Conservation (phyloP, 768 basidiomycete genomes). For the Fistulinella prunicolor region DNA sequence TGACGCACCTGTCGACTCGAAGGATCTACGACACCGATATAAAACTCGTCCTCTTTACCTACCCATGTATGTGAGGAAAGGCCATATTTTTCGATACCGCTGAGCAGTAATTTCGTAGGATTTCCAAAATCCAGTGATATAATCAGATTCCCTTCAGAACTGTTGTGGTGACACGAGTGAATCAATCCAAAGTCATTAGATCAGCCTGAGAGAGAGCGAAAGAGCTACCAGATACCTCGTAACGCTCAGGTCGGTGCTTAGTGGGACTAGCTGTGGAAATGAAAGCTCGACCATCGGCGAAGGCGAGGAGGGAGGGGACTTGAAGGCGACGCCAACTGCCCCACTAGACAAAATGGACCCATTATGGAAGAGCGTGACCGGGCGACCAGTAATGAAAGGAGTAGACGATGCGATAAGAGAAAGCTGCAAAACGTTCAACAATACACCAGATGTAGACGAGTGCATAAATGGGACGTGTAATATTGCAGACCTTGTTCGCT, state of each 20-base stretch:
- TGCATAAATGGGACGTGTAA: not conserved
- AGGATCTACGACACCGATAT: slow-evolving; percentile 42
- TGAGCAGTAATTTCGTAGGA: slow-evolving; percentile 59
- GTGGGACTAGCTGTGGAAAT: slow-evolving; percentile 40
- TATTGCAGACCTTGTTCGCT: slow-evolving; percentile 47
- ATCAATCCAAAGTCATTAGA: not conserved
- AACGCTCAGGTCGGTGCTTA: slow-evolving; percentile 48
- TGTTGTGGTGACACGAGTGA: not conserved
- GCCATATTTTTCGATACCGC: slow-evolving; percentile 43
- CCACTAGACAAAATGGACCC: slow-evolving; percentile 55
- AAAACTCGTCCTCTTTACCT: slow-evolving; percentile 58
- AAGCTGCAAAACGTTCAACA: slow-evolving; percentile 46
- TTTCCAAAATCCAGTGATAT: slow-evolving; percentile 53
- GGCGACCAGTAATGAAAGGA: slow-evolving; percentile 74
- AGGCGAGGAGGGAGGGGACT: slow-evolving; percentile 10
- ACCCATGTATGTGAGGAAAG: slow-evolving; percentile 22
- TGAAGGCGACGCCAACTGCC: slow-evolving; percentile 64
- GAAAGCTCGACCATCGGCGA: slow-evolving; percentile 19
- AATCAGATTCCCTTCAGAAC: slow-evolving; percentile 73
- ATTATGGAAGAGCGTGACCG: slow-evolving; percentile 65
- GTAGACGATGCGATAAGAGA: slow-evolving; percentile 72
- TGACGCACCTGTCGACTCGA: slow-evolving; percentile 13
- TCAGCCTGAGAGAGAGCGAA: not conserved
- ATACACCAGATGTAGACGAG: not conserved
- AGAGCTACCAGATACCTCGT: slow-evolving; percentile 43